These are phyloP conservation scores for Posidonia australis DNA, from an alignment of 106 monocot genomes.

Conservation along the genomic window DNA sequence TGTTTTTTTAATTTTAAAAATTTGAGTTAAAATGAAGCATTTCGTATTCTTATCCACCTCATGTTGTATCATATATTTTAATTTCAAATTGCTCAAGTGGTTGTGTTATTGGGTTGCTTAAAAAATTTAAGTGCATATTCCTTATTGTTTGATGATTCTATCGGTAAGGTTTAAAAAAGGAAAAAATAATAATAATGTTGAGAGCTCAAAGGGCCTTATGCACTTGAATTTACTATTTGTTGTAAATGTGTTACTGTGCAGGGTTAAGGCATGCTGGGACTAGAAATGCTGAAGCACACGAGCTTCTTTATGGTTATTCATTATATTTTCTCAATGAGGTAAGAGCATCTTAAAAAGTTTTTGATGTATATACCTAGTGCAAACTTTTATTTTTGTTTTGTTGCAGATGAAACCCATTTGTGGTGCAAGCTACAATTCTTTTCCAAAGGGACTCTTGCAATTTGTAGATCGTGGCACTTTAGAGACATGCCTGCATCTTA, in stretches of 20 bases:
- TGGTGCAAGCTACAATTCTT: slow-evolving; percentile 17
- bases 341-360: background rate
- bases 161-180: too few species aligned
- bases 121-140: too few species aligned
- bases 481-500: slow-evolving; percentile 72
- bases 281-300: slow-evolving; percentile 77
- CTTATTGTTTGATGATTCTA: too few species aligned
- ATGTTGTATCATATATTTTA: too few species aligned
- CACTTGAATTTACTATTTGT: background rate
- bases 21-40: too few species aligned
- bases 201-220: background rate
- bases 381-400: background rate
- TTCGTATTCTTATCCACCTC: too few species aligned
- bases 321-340: slow-evolving; percentile 89
- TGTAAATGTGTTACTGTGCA: slow-evolving; percentile 10
- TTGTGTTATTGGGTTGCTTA: too few species aligned
- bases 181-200: too few species aligned
- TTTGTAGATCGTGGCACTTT: slow-evolving; percentile 79
- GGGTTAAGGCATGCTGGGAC: slow-evolving; percentile 88
- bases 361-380: background rate
- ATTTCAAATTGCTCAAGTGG: too few species aligned
- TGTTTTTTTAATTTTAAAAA: too few species aligned
- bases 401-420: slow-evolving; percentile 77
- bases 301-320: slow-evolving; percentile 76
- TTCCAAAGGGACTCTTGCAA: slow-evolving; percentile 62